phyloP scores from a whole-genome alignment of 371 early-diverging fungal species.

The Parasitella parasitica region DNA sequence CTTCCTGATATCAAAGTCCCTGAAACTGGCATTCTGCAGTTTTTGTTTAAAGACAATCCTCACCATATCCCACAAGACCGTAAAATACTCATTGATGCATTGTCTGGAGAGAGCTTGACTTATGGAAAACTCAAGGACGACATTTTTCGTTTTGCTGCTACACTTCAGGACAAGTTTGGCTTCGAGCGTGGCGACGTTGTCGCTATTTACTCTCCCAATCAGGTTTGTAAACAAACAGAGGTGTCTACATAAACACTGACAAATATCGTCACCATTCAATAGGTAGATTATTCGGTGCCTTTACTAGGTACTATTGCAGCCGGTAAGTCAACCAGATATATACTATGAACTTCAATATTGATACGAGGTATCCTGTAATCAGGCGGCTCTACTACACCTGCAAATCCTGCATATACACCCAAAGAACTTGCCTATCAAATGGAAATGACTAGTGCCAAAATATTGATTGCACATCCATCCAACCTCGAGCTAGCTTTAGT shows the following conservation, averaged over 20 bases:
- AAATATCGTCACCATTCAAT: too few relatives aligned
- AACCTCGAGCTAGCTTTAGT: conserved; percentile 51
- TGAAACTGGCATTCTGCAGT: conserved; percentile 12
- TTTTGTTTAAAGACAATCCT: conserved; percentile 10
- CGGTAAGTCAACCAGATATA: conserved; percentile 19
- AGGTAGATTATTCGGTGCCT: conserved; percentile 45
- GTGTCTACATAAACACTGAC: too few relatives aligned
- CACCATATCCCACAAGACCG: conserved; percentile 39
- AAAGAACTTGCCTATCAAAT: conserved; percentile 78
- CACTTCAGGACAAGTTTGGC: conserved; percentile 56
- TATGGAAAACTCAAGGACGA: conserved; percentile 59
- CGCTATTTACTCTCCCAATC: conserved; percentile 71
- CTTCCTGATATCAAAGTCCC: conserved; percentile 16
- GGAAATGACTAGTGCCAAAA: conserved; percentile 62
- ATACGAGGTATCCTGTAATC: not conserved
- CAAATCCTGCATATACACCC: conserved; percentile 76
- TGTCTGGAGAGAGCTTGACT: conserved; percentile 54
- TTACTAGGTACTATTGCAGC: conserved; percentile 39
- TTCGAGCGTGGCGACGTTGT: conserved; percentile 70
- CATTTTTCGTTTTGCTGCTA: conserved; percentile 67
- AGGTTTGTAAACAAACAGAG: conserved; percentile 25
- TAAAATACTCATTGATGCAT: conserved; percentile 58
- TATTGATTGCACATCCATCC: conserved; percentile 53
- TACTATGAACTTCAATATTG: not conserved
- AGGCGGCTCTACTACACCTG: conserved; percentile 72